Conservation (phyloP, 2,329 filamentous ascomycete genomes). For the Trichophyton schoenleinii region DNA sequence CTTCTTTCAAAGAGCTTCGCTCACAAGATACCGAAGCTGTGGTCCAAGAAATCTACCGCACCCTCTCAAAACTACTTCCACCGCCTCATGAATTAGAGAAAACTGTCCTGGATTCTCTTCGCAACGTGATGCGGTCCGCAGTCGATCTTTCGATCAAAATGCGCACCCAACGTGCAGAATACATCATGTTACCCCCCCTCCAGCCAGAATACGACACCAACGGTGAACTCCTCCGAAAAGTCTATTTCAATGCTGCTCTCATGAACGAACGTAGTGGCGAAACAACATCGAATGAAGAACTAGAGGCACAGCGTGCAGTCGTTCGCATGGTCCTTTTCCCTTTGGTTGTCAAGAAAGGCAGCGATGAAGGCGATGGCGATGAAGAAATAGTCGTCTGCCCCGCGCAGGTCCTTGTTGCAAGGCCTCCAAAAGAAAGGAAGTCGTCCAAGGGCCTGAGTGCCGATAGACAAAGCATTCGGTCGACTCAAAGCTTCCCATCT, state of each 20-base stretch:
- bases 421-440: constrained; percentile 34
- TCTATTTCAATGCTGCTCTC: constrained; percentile 79
- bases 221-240: constrained; percentile 75
- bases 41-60: constrained; percentile 79
- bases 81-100: constrained; percentile 69
- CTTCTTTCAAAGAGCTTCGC: constrained; percentile 69
- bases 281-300: constrained; percentile 59
- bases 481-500: constrained; percentile 32
- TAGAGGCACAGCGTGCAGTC: constrained; percentile 61
- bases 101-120: constrained; percentile 71
- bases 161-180: constrained; percentile 92
- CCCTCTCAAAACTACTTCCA: constrained; percentile 70
- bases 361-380: constrained; percentile 68
- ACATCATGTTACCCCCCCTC: constrained; percentile 93
- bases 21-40: constrained; percentile 88
- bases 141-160: constrained; percentile 90
- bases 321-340: constrained; percentile 93
- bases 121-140: constrained; percentile 75
- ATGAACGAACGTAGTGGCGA: constrained; percentile 87
- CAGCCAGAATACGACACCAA: constrained; percentile 91
- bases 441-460: constrained; percentile 28
- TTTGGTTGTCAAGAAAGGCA: constrained; percentile 88
- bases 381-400: constrained; percentile 93
- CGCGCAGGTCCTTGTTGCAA: constrained; percentile 76
- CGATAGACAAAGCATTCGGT: constrained; percentile 33